These are phyloP conservation scores for Breynia disticha DNA, from an alignment of 441 rosid species.

Conservation along the genomic window DNA sequence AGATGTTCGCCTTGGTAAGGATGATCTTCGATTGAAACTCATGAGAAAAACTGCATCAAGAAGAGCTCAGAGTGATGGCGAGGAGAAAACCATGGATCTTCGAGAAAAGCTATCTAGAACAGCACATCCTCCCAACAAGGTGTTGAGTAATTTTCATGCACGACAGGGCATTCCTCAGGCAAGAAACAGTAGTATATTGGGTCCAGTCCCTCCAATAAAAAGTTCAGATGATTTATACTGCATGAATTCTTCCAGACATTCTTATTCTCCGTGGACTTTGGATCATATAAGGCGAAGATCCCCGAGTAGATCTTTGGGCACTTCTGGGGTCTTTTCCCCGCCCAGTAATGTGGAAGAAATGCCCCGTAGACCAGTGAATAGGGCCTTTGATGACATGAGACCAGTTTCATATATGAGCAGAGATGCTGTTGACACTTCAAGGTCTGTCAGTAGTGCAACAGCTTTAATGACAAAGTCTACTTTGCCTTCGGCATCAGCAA, in stretches of 20 bases:
- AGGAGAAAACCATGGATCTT: constrained; percentile 41
- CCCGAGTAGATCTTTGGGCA: constrained; percentile 41
- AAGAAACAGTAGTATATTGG: constrained; percentile 27
- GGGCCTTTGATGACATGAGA: constrained; percentile 52
- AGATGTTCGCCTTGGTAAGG: constrained; percentile 49
- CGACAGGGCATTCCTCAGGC: constrained; percentile 34
- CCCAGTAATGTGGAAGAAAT: constrained; percentile 41
- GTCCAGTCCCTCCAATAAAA: constrained; percentile 44
- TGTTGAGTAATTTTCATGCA: constrained; percentile 23
- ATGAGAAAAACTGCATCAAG: constrained; percentile 48
- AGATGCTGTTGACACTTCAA: constrained; percentile 42
- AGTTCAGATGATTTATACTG: constrained; percentile 6
- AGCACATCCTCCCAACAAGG: constrained; percentile 20
- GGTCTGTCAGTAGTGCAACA: constrained; percentile 37
- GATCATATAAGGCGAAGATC: constrained; percentile 60
- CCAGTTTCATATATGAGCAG: constrained; percentile 42
- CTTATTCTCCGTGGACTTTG: constrained; percentile 56
- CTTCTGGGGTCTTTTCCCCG: constrained; percentile 53
- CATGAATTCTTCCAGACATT: constrained; percentile 17
- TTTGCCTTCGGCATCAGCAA: constrained; percentile 37
- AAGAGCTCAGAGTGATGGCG: constrained; percentile 34
- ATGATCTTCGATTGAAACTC: constrained; percentile 76
- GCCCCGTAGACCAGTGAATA: constrained; percentile 41
- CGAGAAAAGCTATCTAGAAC: constrained; percentile 59
- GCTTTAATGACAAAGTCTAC: constrained; percentile 42